A percentile compares a stretch with the other conserved stretches of the same genome.
Evolutionary conservation across 2,329 filamentous ascomycete genomes (phyloP).

Genomic region (Xylariaceae sp.): DNA sequence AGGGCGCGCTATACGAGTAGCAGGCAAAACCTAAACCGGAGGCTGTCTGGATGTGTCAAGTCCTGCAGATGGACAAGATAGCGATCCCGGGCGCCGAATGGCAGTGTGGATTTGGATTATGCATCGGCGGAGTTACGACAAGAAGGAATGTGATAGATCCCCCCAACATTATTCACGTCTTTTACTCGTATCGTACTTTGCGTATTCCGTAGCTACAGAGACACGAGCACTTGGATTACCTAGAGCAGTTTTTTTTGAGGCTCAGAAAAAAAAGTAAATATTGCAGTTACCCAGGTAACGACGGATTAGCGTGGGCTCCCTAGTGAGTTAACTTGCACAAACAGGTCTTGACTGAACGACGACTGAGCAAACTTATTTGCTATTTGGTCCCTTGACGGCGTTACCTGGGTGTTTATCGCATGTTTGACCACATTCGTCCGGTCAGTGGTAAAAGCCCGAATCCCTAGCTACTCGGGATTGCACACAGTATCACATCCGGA

Average conservation of each 20-base stretch:
- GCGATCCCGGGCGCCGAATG: background rate
- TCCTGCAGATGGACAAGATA: background rate
- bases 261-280: background rate
- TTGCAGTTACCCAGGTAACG: no score
- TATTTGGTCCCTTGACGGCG: no score
- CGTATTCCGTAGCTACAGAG: background rate
- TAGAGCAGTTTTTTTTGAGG: background rate
- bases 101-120: background rate
- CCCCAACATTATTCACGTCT: background rate
- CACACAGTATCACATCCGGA: background rate
- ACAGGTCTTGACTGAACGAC: no score
- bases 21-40: background rate
- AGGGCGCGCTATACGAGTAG: no score
- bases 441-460: background rate
- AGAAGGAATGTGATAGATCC: no score
- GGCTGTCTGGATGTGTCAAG: background rate
- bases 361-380: no score
- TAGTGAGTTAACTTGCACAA: background rate
- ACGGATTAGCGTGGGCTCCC: no score
- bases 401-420: no score
- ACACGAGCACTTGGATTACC: no score
- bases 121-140: background rate
- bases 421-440: no score
- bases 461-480: background rate
- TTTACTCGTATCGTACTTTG: background rate